phyloP scores from a whole-genome alignment of 768 basidiomycete genomes.

The Tylopilus vinaceipallidus region DNA sequence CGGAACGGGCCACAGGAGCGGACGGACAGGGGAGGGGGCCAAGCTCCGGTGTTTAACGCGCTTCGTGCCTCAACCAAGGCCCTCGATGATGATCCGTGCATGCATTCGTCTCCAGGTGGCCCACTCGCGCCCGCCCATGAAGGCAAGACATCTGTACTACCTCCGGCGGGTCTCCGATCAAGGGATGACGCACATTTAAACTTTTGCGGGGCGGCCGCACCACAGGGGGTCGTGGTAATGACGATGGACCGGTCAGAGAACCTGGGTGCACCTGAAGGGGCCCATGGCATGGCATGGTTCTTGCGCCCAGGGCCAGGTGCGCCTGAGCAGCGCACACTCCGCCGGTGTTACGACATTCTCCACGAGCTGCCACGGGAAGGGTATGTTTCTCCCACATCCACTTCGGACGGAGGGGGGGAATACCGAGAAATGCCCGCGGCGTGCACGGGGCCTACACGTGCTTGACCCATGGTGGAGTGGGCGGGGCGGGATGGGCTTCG shows the following conservation, averaged over 20 bases:
- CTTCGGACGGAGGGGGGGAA: neutral
- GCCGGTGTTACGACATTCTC: conserved; percentile 3
- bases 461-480: no score
- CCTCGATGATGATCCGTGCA: conserved; percentile 15
- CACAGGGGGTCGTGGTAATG: no score
- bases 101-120: neutral
- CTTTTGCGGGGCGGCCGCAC: conserved; percentile 14
- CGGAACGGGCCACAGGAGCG: no score
- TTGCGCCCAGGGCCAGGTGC: neutral
- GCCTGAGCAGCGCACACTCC: neutral
- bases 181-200: conserved; percentile 21
- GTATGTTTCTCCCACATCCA: conserved; percentile 6
- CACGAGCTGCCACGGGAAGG: neutral
- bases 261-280: neutral
- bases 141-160: neutral
- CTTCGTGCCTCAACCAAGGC: neutral
- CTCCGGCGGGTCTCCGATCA: conserved; percentile 3
- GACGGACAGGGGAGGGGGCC: no score
- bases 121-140: neutral
- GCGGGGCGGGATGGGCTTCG: conserved; percentile 7
- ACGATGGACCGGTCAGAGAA: neutral
- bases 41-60: no score
- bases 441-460: neutral
- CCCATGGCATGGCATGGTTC: neutral
- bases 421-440: conserved; percentile 17